Base-by-base conservation (phyloP, 2,329 filamentous ascomycete genomes). In the Sordariomycetes sp. region DNA sequence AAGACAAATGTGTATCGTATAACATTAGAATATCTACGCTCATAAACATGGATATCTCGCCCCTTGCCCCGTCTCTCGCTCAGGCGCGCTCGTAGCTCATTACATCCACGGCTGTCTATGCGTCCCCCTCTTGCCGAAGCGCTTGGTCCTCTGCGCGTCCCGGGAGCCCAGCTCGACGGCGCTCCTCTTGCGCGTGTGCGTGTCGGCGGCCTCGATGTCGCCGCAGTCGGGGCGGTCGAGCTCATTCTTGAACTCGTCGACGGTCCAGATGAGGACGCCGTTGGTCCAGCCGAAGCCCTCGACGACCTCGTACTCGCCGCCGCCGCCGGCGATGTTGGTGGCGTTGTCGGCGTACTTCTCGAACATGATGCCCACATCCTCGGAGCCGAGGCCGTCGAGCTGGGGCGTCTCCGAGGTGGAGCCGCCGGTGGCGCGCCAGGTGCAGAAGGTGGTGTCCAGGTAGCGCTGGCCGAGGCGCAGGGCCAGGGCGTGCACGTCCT, bases 211-310 rank as follows among this genome's bases (percentile, higher is more conserved):
- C 33, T 59, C 53, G 26, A 73, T 57, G 33, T 72, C 58, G 7
- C 67, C 68, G 41, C 72, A 77, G 30, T 78, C 58, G 0, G 78
- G 77, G 18, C 68, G 57, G 43, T 51, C 62, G 37, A 82, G 51
- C 43, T 65, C 55, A 45, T 66, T 61, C 10, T 63, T 70, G 54
- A 82, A 83, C 7, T 64, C 65, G 45, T 82, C 79, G 8, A 68
- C 75, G 2, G 68, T 63, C 76, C 77, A 82, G 34, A 83, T 72
- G 20, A 82, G 51, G 34, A 82, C 76, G 20, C 79, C 79, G 43
- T 82, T 82, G 1, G 72, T 75, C 79, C 79, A 83, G 6, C 78
- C 79, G 44, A 83, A 83, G 2, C 79, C 78, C 55, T 81, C 74
- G 3, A 81, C 78, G 6, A 82, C 78, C 35, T 72, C 67, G 50